These are phyloP conservation scores for Pilasporangium apinafurcum DNA, from an alignment of 352 stramenopile species.

Conservation along the genomic window DNA sequence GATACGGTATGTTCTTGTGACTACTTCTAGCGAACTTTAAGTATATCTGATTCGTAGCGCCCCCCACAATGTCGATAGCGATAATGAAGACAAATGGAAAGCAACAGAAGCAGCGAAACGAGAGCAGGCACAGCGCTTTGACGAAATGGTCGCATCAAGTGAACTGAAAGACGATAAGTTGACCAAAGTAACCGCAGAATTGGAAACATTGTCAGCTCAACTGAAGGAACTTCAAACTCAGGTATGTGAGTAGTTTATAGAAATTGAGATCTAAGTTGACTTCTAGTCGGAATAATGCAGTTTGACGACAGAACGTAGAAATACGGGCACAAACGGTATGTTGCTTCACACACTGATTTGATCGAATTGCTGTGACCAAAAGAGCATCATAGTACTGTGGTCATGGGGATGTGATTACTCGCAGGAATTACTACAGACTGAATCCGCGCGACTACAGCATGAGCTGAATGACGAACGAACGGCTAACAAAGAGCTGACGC, in stretches of 20 bases:
- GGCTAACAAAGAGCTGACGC: constrained; percentile 20
- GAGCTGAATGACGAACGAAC: constrained; percentile 24
- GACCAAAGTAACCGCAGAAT: no score
- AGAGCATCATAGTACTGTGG: not conserved
- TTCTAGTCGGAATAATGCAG: no score
- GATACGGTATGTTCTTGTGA: constrained; percentile 15
- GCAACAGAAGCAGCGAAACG: constrained; percentile 16
- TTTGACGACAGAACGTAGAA: constrained; percentile 26
- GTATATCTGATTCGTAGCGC: no score
- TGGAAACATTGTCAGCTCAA: constrained; percentile 19
- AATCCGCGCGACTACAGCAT: constrained; percentile 19
- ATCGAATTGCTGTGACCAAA: no score
- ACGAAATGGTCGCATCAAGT: constrained; percentile 28
- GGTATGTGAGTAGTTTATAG: constrained; percentile 12
- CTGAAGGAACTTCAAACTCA: constrained; percentile 7
- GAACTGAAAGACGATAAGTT: no score
- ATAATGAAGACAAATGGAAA: constrained; percentile 34
- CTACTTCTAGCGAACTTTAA: constrained; percentile 5
- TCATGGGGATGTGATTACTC: no score
- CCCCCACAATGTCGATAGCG: no score
- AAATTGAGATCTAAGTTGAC: no score
- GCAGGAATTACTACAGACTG: constrained; percentile 22
- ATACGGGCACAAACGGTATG: constrained; percentile 17
- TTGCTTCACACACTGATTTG: not conserved
- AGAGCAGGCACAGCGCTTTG: constrained; percentile 33